phyloP scores from a whole-genome alignment of 306 rosid species.

The Medicago lupulina region DNA sequence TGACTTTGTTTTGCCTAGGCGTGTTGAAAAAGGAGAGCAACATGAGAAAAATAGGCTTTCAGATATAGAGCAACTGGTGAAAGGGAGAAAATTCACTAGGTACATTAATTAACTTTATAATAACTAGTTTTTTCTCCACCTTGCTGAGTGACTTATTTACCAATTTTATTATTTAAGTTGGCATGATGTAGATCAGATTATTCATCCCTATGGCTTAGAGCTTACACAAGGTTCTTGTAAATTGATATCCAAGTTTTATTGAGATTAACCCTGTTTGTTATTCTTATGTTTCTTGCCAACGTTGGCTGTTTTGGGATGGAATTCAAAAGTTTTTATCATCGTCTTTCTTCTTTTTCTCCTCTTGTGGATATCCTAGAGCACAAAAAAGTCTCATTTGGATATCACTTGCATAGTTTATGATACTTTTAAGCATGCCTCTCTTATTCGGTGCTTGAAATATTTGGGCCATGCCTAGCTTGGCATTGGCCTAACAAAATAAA shows the following conservation, averaged over 20 bases:
- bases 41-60: slow-evolving; percentile 43
- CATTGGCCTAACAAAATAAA: background rate
- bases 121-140: background rate
- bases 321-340: background rate
- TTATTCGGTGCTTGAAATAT: background rate
- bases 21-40: slow-evolving; percentile 38
- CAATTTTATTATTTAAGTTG: slow-evolving; percentile 16
- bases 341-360: background rate
- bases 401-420: slow-evolving; percentile 8
- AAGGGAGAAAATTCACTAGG: slow-evolving; percentile 51
- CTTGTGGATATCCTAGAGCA: background rate
- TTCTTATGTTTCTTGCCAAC: background rate
- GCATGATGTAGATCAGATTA: slow-evolving; percentile 25
- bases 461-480: background rate
- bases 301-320: background rate
- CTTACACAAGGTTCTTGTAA: background rate
- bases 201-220: slow-evolving; percentile 5
- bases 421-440: slow-evolving; percentile 18
- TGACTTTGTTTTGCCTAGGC: slow-evolving; percentile 27
- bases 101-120: slow-evolving; percentile 31
- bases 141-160: slow-evolving; percentile 34
- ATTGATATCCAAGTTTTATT: slow-evolving; percentile 1
- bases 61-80: slow-evolving; percentile 48
- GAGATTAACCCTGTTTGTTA: background rate
- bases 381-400: slow-evolving; percentile 18